phyloP scores from a whole-genome alignment of 2,329 filamentous ascomycete species.

The Ceratocystis variospora region DNA sequence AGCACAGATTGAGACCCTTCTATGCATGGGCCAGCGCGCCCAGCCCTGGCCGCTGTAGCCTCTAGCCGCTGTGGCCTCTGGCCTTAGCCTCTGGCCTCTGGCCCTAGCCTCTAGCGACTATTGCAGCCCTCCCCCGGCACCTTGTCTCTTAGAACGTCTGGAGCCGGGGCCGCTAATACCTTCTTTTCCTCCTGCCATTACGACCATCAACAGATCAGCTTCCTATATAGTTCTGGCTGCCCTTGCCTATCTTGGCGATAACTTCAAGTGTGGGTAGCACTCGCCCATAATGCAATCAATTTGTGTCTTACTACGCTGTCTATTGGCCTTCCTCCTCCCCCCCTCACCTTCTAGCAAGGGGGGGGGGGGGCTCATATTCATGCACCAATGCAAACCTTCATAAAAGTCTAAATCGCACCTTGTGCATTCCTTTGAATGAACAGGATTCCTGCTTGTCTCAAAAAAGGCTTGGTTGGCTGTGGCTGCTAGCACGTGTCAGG shows the following conservation, averaged over 20 bases:
- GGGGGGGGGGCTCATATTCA: not conserved
- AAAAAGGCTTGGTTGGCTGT: not conserved
- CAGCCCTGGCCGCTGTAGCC: no score
- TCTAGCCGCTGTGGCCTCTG: no score
- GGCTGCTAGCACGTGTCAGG: conserved; percentile 3
- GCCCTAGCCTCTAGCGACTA: not conserved
- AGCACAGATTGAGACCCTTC: no score
- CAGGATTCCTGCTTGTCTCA: conserved; percentile 6
- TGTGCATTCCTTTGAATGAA: not conserved
- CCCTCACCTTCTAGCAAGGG: not conserved
- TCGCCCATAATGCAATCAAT: not conserved
- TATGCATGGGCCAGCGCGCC: no score
- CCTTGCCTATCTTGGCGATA: not conserved
- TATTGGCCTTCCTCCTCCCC: not conserved
- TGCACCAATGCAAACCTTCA: not conserved
- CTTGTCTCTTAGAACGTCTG: no score
- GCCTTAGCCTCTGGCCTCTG: no score
- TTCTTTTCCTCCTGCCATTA: not conserved
- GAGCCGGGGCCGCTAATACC: not conserved
- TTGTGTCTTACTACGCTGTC: not conserved
- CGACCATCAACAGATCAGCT: not conserved
- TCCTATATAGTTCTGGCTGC: not conserved
- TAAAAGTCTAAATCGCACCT: not conserved
- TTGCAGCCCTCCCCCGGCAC: no score
- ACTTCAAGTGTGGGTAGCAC: not conserved